These are phyloP conservation scores for Coemansia asiatica DNA, from an alignment of 192 early-diverging fungal genomes.

Conservation along the genomic window DNA sequence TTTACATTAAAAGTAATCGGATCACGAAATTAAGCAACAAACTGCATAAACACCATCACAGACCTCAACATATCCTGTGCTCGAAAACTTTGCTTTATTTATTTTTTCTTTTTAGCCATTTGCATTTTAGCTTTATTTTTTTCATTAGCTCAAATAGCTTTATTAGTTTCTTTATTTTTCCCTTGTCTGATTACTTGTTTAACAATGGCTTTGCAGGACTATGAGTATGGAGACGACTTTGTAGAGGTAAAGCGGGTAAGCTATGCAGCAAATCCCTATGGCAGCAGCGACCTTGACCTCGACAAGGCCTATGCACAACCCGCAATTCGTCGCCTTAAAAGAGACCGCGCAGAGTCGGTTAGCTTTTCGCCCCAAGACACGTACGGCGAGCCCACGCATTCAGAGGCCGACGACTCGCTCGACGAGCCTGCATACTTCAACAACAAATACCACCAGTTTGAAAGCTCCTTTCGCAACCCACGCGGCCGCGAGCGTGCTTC, in stretches of 20 bases:
- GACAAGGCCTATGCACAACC: constrained; percentile 18
- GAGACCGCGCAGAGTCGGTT: constrained; percentile 41
- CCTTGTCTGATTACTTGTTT: background rate
- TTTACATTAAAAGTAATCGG: background rate
- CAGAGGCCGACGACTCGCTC: constrained; percentile 34
- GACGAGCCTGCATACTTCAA: constrained; percentile 39
- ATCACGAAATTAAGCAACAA: background rate
- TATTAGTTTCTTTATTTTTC: background rate
- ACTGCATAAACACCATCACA: too few relatives aligned
- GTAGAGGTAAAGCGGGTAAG: constrained; percentile 26
- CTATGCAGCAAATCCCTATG: constrained; percentile 14
- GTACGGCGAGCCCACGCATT: constrained; percentile 34
- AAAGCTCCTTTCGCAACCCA: constrained; percentile 46
- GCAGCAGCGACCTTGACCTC: constrained; percentile 14
- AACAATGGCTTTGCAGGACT: constrained; percentile 32
- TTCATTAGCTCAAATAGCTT: background rate
- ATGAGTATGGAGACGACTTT: constrained; percentile 45
- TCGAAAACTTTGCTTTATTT: too few relatives aligned
- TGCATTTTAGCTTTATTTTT: background rate
- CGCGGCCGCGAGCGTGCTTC: constrained; percentile 46
- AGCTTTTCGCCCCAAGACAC: constrained; percentile 37
- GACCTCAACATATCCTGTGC: too few relatives aligned
- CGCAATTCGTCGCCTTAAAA: constrained; percentile 21
- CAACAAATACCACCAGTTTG: constrained; percentile 43
- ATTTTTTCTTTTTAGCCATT: too few relatives aligned